These are phyloP conservation scores for Hirsutella rhossiliensis DNA, from an alignment of 2,329 filamentous ascomycete genomes.

Conservation along the genomic window DNA sequence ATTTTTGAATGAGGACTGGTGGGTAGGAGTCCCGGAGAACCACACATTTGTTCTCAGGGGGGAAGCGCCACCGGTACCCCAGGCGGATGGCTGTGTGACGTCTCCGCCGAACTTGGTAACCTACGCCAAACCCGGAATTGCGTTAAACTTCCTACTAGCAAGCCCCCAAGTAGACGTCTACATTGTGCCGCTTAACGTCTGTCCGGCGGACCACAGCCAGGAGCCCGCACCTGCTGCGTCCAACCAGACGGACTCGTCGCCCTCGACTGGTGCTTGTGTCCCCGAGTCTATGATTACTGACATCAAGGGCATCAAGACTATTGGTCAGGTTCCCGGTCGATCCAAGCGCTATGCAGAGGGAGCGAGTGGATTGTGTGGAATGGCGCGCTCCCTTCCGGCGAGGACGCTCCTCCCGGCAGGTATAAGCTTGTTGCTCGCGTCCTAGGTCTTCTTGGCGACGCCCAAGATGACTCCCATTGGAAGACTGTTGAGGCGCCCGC, in stretches of 20 bases:
- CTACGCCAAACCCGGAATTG: too few relatives aligned
- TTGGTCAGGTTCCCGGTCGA: constrained; percentile 1
- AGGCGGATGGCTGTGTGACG: too few relatives aligned
- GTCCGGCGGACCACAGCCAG: not conserved
- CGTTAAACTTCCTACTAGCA: too few relatives aligned
- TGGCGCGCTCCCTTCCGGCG: not conserved
- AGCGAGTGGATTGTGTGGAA: not conserved
- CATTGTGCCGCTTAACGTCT: not conserved
- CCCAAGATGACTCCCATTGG: not conserved
- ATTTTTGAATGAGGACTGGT: too few relatives aligned
- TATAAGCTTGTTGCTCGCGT: constrained; percentile 3
- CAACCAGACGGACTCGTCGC: too few relatives aligned
- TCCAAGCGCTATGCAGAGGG: not conserved
- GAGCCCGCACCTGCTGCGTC: too few relatives aligned
- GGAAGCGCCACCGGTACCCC: not conserved
- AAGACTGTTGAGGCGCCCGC: not conserved
- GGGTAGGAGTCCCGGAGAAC: not conserved
- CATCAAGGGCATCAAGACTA: not conserved
- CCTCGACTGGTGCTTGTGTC: not conserved
- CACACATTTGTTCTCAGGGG: not conserved
- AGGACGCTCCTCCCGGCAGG: constrained; percentile 1
- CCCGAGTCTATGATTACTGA: not conserved
- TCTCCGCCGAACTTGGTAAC: too few relatives aligned
- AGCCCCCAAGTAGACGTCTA: not conserved
- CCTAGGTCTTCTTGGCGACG: constrained; percentile 2